Evolutionary conservation across 2,329 filamentous ascomycete species (phyloP).

Genomic region (Anthostomella pinea): DNA sequence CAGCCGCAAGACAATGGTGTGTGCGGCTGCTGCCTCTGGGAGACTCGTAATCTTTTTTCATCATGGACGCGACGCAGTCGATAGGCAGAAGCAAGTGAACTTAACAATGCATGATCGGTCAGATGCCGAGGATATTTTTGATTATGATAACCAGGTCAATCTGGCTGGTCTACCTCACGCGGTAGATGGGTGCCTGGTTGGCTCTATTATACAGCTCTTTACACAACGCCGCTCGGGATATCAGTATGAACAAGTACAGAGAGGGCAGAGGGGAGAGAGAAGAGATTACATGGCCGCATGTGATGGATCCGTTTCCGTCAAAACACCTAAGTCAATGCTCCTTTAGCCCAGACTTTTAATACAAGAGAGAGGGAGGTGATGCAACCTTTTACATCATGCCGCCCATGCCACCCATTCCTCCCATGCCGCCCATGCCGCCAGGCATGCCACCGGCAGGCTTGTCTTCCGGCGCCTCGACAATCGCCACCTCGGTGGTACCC

Average conservation of each 20-base stretch:
- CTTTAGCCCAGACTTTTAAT: slow-evolving; percentile 35
- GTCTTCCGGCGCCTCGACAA: slow-evolving; percentile 93
- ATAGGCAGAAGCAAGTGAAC: too few relatives aligned
- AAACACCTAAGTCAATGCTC: slow-evolving; percentile 51
- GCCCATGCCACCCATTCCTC: slow-evolving; percentile 48
- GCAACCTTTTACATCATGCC: slow-evolving; percentile 55
- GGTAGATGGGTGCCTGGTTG: slow-evolving; percentile 7
- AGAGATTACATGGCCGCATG: slow-evolving; percentile 40
- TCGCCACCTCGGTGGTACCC: slow-evolving; percentile 96
- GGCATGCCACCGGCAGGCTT: slow-evolving; percentile 72
- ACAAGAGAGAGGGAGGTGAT: slow-evolving; percentile 27
- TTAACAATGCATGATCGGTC: neutral
- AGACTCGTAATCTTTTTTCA: too few relatives aligned
- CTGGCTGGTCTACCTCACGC: too few relatives aligned
- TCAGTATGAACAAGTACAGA: slow-evolving; percentile 28
- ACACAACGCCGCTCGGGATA: slow-evolving; percentile 34
- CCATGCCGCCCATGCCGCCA: slow-evolving; percentile 58
- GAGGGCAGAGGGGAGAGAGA: slow-evolving; percentile 23
- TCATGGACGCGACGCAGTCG: too few relatives aligned
- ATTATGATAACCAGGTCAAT: too few relatives aligned
- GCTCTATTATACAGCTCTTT: slow-evolving; percentile 31
- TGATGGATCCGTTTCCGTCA: slow-evolving; percentile 33
- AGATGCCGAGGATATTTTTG: slow-evolving; percentile 1
- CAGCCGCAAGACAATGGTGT: too few relatives aligned
- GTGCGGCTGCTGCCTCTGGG: too few relatives aligned